Conservation (phyloP, 1,284 basidiomycete genomes). For the Bjerkandera adusta region DNA sequence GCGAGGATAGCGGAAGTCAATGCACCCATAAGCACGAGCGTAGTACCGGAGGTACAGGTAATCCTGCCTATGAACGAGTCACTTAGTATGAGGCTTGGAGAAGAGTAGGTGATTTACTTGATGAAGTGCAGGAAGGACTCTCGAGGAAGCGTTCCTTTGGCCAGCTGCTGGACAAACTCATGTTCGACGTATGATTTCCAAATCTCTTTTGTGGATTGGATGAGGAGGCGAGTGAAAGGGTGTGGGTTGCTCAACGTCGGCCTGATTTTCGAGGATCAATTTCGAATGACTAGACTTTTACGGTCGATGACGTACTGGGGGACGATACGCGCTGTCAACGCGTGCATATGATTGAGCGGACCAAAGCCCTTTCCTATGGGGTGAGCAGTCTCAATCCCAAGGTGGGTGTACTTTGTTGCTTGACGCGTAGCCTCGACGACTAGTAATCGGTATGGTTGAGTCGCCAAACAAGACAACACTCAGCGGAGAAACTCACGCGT, state of each 20-base stretch:
- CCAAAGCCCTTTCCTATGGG: constrained; percentile 79
- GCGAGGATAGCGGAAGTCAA: constrained; percentile 7
- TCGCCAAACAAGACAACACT: not conserved
- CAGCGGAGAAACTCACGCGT: constrained; percentile 37
- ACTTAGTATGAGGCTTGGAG: not conserved
- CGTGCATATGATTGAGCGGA: constrained; percentile 86
- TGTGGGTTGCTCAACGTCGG: constrained; percentile 61
- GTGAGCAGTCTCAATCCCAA: constrained; percentile 73
- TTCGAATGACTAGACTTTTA: constrained; percentile 1
- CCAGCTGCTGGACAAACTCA: constrained; percentile 78
- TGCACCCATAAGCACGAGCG: constrained; percentile 68
- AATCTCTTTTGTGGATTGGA: constrained; percentile 48
- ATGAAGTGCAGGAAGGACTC: constrained; percentile 85
- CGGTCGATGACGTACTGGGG: constrained; percentile 48
- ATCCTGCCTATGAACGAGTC: constrained; percentile 55
- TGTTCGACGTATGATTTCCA: constrained; percentile 85
- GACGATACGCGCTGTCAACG: constrained; percentile 48
- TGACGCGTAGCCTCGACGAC: constrained; percentile 57
- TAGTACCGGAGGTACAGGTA: constrained; percentile 81
- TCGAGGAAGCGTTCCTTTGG: constrained; percentile 63
- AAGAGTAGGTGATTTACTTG: constrained; percentile 45
- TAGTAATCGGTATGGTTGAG: constrained; percentile 24
- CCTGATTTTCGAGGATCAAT: constrained; percentile 33
- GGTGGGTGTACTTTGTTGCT: constrained; percentile 74
- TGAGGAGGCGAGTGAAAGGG: constrained; percentile 69